phyloP scores from a whole-genome alignment of 2,329 filamentous ascomycete genomes.

The Ceratocystis eucalypticola region DNA sequence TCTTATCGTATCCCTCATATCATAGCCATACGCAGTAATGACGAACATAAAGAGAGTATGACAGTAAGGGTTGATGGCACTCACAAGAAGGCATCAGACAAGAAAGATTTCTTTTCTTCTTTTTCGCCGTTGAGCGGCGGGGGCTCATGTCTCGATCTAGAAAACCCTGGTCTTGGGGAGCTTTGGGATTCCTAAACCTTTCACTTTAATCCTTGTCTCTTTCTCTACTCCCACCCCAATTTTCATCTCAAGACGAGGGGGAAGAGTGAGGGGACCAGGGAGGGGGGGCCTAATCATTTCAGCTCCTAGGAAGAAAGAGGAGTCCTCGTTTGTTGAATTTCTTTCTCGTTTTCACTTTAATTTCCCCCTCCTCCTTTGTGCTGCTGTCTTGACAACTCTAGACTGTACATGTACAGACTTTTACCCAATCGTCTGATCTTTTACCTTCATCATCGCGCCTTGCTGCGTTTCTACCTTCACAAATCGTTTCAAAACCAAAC shows the following conservation, averaged over 20 bases:
- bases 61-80: too few relatives aligned
- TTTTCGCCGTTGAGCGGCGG: neutral
- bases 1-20: too few relatives aligned
- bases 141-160: neutral
- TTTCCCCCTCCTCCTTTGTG: constrained; percentile 4
- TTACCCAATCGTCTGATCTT: neutral
- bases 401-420: neutral
- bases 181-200: too few relatives aligned
- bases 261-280: neutral
- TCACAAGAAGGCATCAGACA: too few relatives aligned
- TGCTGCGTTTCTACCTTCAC: neutral
- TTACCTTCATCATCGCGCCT: neutral
- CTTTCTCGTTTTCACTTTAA: neutral
- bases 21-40: too few relatives aligned
- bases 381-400: neutral
- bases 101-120: neutral
- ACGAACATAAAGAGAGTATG: too few relatives aligned
- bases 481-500: neutral
- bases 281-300: neutral
- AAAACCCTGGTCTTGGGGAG: too few relatives aligned
- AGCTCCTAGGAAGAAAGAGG: neutral
- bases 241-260: neutral
- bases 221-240: neutral
- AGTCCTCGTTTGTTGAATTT: constrained; percentile 5
- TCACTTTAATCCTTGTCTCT: neutral